Percentiles rank a stretch among this genome's conserved stretches.
Conservation (phyloP, 805 yeast species). For the Metschnikowia baotianmanensis region DNA sequence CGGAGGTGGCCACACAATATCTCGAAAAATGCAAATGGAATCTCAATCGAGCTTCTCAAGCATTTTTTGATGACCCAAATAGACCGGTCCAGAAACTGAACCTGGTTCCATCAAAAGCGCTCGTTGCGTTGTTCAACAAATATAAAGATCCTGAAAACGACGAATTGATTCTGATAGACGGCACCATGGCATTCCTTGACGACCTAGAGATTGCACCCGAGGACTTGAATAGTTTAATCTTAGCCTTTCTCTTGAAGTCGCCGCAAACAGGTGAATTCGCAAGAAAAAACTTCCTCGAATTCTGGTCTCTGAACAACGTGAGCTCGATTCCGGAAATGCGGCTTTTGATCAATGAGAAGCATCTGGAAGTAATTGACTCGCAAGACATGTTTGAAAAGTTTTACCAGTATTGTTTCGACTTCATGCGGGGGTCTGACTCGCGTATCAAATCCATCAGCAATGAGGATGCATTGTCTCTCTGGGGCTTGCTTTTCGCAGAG, state of each 20-base stretch:
- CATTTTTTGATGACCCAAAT: constrained; percentile 22
- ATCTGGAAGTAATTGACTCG: constrained; percentile 22
- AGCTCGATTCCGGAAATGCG: constrained; percentile 47
- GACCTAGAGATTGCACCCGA: constrained; percentile 75
- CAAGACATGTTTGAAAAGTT: constrained; percentile 49
- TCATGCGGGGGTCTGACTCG: constrained; percentile 54
- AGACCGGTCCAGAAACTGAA: constrained; percentile 1
- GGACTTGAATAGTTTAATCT: constrained; percentile 63
- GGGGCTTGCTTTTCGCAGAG: constrained; percentile 60
- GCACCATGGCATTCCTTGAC: constrained; percentile 64
- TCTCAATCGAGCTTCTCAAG: constrained; percentile 31
- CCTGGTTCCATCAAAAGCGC: constrained; percentile 3
- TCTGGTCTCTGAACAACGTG: constrained; percentile 45
- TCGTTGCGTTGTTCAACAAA: constrained; percentile 33
- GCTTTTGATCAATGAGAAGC: constrained; percentile 7
- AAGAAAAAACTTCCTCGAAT: constrained; percentile 46
- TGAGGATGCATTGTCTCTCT: constrained; percentile 70
- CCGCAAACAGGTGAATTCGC: constrained; percentile 65
- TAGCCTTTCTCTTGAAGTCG: constrained; percentile 67
- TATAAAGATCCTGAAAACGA: constrained; percentile 31
- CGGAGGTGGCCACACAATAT: constrained; percentile 34
- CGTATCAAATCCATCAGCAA: constrained; percentile 49
- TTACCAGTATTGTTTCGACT: constrained; percentile 70
- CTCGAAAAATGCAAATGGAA: constrained; percentile 33
- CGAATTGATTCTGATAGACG: constrained; percentile 65